A percentile compares a stretch with the other conserved stretches of the same genome.
These are phyloP conservation scores for Colletotrichum sp. DNA, from an alignment of 2,329 filamentous ascomycete species.

Conservation along the genomic window DNA sequence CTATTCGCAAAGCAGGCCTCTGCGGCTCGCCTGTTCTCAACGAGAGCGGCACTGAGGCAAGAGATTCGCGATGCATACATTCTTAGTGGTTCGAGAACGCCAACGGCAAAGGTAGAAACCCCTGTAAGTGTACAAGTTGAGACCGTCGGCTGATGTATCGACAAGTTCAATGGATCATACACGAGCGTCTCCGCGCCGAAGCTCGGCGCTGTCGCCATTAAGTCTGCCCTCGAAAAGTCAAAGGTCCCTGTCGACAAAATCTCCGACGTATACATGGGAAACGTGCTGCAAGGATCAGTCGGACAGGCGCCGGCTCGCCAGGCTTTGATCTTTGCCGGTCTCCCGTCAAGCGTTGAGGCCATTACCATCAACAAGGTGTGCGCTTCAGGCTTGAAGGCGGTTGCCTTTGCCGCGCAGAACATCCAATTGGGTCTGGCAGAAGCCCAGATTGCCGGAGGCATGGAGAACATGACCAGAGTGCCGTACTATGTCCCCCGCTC, in stretches of 20 bases:
- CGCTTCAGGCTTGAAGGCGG: slow-evolving; percentile 91
- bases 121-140: not conserved
- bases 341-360: slow-evolving; percentile 82
- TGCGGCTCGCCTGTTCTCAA: slow-evolving; percentile 51
- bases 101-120: slow-evolving; percentile 78
- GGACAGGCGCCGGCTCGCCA: slow-evolving; percentile 94
- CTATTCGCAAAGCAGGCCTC: slow-evolving; percentile 44
- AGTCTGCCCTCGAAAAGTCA: slow-evolving; percentile 86
- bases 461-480: slow-evolving; percentile 97
- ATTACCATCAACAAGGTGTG: slow-evolving; percentile 98
- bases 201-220: slow-evolving; percentile 90
- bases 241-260: slow-evolving; percentile 81
- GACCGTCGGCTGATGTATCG: slow-evolving; percentile 13
- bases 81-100: slow-evolving; percentile 85
- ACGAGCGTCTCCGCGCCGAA: slow-evolving; percentile 82
- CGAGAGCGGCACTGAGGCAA: slow-evolving; percentile 48
- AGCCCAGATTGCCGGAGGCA: slow-evolving; percentile 90
- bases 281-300: slow-evolving; percentile 82
- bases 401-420: slow-evolving; percentile 88
- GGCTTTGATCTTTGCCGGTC: slow-evolving; percentile 85
- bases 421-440: slow-evolving; percentile 91
- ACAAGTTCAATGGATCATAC: slow-evolving; percentile 92
- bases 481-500: slow-evolving; percentile 89
- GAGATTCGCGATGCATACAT: slow-evolving; percentile 94
- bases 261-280: slow-evolving; percentile 96